Conservation (phyloP, 2,329 filamentous ascomycete species). For the Fusarium sp. region DNA sequence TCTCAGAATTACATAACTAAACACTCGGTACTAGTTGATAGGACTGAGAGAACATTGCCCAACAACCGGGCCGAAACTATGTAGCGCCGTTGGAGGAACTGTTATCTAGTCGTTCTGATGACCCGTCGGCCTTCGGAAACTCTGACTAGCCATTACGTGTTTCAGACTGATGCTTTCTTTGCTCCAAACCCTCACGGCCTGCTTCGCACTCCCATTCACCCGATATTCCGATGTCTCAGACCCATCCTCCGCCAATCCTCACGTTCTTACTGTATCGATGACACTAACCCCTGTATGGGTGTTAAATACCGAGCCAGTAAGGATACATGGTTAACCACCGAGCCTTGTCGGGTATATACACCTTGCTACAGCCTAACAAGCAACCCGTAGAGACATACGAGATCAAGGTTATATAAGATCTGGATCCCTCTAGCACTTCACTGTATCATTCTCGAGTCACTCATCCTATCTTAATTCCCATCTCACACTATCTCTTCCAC, state of each 20-base stretch:
- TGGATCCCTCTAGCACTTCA: background rate
- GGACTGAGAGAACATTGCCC: background rate
- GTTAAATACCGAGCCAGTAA: background rate
- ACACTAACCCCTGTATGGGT: background rate
- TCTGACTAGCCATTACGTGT: background rate
- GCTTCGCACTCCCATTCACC: background rate
- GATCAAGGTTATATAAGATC: background rate
- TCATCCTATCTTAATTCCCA: background rate
- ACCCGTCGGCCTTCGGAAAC: background rate
- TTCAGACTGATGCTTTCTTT: background rate
- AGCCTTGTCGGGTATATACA: background rate
- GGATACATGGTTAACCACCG: background rate
- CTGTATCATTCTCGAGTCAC: background rate
- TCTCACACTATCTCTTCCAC: background rate
- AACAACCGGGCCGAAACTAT: background rate
- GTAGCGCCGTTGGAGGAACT: background rate
- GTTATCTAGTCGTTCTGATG: rapidly evolving
- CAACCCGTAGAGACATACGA: background rate
- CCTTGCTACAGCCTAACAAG: background rate
- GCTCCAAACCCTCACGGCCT: background rate
- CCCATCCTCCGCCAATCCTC: background rate
- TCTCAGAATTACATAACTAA: background rate
- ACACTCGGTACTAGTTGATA: background rate
- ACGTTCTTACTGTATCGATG: background rate
- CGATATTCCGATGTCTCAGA: background rate